phyloP scores from a whole-genome alignment of 306 rosid genomes.

The Sesbania bispinosa region DNA sequence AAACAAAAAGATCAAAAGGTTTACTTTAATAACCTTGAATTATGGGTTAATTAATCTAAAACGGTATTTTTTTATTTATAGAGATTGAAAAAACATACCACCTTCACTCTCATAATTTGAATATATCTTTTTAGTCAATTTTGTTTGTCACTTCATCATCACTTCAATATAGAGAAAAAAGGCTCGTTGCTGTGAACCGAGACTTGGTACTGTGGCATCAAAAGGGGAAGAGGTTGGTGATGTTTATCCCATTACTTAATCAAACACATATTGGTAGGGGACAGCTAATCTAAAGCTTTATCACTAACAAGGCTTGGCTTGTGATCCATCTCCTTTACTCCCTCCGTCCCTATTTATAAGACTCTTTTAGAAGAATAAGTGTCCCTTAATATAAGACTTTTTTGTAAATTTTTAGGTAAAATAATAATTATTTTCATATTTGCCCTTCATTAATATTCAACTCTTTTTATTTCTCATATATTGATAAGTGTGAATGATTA shows the following conservation, averaged over 20 bases:
- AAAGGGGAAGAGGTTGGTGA: slow-evolving; percentile 4
- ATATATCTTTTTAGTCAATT: not conserved
- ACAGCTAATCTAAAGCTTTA: slow-evolving; percentile 11
- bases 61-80: not conserved
- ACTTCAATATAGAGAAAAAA: not conserved
- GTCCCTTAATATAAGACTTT: too few species aligned
- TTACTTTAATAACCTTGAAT: not conserved
- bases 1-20: too few species aligned
- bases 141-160: not conserved
- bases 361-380: too few species aligned
- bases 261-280: not conserved
- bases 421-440: too few species aligned
- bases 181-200: slow-evolving; percentile 11
- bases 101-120: slow-evolving; percentile 14
- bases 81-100: not conserved
- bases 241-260: slow-evolving; percentile 13
- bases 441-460: too few species aligned
- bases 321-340: not conserved
- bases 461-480: too few species aligned
- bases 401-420: too few species aligned
- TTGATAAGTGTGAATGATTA: too few species aligned
- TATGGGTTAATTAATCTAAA: not conserved
- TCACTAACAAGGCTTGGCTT: not conserved
- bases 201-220: slow-evolving; percentile 19
- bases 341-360: too few species aligned